phyloP scores from a whole-genome alignment of 1,139 yeast species.

The Kodamaea sp. region DNA sequence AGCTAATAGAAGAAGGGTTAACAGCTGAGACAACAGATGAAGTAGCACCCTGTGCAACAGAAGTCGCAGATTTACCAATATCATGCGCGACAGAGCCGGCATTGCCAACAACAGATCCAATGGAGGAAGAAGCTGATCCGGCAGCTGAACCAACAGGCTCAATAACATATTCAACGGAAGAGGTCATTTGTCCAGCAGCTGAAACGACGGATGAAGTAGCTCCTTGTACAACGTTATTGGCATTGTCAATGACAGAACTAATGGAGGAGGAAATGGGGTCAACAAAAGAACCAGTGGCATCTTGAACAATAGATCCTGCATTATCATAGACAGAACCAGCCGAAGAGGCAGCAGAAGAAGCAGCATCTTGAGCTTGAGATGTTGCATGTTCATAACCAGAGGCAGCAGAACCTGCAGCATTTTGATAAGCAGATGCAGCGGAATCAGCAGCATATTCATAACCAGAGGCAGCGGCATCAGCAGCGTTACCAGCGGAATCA shows the following conservation, averaged over 20 bases:
- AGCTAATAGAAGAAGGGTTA: constrained; percentile 1
- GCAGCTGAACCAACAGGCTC: not conserved
- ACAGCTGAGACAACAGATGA: constrained; percentile 7
- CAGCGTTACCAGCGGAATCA: not conserved
- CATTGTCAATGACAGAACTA: constrained; percentile 1
- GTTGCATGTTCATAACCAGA: not conserved
- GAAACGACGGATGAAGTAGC: constrained; percentile 1
- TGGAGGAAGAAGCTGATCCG: constrained; percentile 1
- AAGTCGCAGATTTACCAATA: not conserved
- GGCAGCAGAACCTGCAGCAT: not conserved
- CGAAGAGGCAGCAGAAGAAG: not conserved
- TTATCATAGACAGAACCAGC: not conserved
- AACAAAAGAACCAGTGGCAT: constrained; percentile 1
- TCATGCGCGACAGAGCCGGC: too few relatives aligned
- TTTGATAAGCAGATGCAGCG: not conserved
- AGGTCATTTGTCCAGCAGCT: not conserved
- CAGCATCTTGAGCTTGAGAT: not conserved
- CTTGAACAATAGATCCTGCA: not conserved
- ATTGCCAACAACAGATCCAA: not conserved
- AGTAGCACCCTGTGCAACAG: not conserved
- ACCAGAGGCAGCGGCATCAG: not conserved
- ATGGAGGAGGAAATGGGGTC: not conserved
- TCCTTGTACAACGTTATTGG: constrained; percentile 1
- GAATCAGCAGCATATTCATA: not conserved
- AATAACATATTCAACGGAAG: not conserved